Evolutionary conservation across 495 filamentous ascomycete species (phyloP).

Genomic region (Chaetomium fimeti): DNA sequence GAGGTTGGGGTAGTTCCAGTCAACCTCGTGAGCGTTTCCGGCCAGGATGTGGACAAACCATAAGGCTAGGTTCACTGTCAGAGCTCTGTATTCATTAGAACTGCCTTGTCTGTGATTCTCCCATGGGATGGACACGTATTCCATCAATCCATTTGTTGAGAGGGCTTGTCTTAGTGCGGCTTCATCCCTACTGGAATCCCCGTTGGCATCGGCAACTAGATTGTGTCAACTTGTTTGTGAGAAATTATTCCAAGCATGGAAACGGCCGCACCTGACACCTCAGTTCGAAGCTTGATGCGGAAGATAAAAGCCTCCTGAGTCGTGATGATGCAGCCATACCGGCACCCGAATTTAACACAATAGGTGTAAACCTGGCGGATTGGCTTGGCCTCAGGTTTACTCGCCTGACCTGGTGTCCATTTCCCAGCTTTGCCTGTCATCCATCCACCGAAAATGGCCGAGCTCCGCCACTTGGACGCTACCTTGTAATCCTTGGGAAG

Average conservation of each 20-base stretch:
- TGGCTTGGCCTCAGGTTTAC: background rate
- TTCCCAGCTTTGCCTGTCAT: background rate
- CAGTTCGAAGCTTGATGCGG: conserved; percentile 2
- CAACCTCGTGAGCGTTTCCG: background rate
- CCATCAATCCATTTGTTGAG: background rate
- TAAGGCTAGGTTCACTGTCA: conserved; percentile 4
- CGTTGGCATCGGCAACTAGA: no score
- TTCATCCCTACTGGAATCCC: background rate
- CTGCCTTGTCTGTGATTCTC: background rate
- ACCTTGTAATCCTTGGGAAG: conserved; percentile 4
- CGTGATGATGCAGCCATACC: conserved; percentile 1
- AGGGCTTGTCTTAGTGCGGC: background rate
- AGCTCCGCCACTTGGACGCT: background rate
- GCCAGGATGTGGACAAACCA: conserved; percentile 5
- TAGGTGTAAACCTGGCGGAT: conserved; percentile 5
- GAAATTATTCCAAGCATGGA: background rate
- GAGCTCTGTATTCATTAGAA: background rate
- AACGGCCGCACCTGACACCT: background rate
- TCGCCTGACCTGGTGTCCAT: background rate
- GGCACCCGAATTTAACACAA: background rate
- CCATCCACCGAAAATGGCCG: background rate
- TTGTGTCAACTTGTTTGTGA: background rate
- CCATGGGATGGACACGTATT: conserved; percentile 1
- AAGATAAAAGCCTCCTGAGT: conserved; percentile 3
- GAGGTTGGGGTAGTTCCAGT: background rate